Evolutionary conservation across 129 eudicot species (phyloP), one percentile per base, ranked within the genome.

Genomic region (Centaurea solstitialis): DNA sequence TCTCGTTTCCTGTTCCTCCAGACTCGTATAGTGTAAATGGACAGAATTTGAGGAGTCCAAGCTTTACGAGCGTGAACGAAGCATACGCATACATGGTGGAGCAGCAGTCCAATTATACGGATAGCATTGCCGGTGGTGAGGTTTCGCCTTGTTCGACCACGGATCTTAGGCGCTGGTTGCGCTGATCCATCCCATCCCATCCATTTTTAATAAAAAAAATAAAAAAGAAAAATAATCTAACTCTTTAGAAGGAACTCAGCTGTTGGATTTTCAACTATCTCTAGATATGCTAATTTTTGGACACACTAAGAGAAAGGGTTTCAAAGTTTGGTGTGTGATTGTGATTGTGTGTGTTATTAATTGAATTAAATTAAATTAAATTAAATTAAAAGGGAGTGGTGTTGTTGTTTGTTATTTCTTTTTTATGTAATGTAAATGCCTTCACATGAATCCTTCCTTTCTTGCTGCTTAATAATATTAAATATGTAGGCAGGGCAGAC

Each of bases 111-210:
- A 87, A 89, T 75, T 87, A 80, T 59, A 91, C 93, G 1, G 98
- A 93, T 20, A 89, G 93, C 80, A 74, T 90, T 47, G 86, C 78
- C n/a, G 93, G 87, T 17, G 96, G 98, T 2, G 96, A 93, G 87
- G 82, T 89, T 10, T 93, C 98, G 4, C 98, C 98, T 47, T 89
- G 92, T 77, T 91, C 98, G 66, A 91, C 98, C 72, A 89, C 84
- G 59, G 97, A 93, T 76, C 89, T 89, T 72, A 85, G 91, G 68
- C 82, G 96, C 79, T 93, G 89, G 89, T 80, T 91, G 62, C 87
- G 96, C 77, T 90, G 87, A 90, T 85, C 7, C 53, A 12, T 26
- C 30, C 7, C 53, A 12, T 26, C 30, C 30, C 30, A 26, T 26
- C 30, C 30, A 17, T 17, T 71, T 62, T 53, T 38, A 61, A 77